phyloP scores from a whole-genome alignment of 176 grass and related monocot genomes.

The Pontederia crassipes region DNA sequence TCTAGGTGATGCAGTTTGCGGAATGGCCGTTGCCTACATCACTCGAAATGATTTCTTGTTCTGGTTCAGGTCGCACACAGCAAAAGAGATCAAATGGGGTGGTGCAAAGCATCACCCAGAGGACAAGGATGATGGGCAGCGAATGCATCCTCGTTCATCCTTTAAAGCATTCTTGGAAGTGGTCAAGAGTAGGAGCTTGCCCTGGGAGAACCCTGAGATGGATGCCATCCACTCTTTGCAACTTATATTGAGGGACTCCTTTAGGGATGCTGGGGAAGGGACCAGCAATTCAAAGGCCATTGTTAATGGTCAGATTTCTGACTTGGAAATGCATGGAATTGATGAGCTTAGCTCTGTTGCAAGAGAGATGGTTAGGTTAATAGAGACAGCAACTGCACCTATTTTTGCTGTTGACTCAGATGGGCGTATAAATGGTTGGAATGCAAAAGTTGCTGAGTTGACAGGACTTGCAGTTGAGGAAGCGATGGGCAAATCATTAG shows the following conservation, averaged over 20 bases:
- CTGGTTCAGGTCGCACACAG: slow-evolving; percentile 96
- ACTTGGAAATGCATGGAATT: slow-evolving; percentile 71
- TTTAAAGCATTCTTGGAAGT: slow-evolving; percentile 98
- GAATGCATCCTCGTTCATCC: slow-evolving; percentile 93
- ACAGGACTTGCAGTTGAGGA: slow-evolving; percentile 84
- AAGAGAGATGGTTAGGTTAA: slow-evolving; percentile 91
- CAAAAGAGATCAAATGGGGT: slow-evolving; percentile 96
- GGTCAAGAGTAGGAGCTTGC: slow-evolving; percentile 82
- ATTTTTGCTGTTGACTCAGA: slow-evolving; percentile 88
- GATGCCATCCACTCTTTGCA: slow-evolving; percentile 96
- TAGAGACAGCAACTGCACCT: slow-evolving; percentile 86
- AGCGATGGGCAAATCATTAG: slow-evolving; percentile 91
- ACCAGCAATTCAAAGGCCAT: slow-evolving; percentile 61
- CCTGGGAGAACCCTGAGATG: slow-evolving; percentile 96
- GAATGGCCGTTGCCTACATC: slow-evolving; percentile 92
- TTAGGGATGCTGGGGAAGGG: slow-evolving; percentile 51
- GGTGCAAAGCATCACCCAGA: slow-evolving; percentile 92
- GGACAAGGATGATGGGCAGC: slow-evolving; percentile 91
- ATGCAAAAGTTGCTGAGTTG: slow-evolving; percentile 79
- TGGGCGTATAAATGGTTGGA: slow-evolving; percentile 98
- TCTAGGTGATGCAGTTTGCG: slow-evolving; percentile 78
- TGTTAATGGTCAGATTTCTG: slow-evolving; percentile 47
- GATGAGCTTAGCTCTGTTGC: slow-evolving; percentile 88
- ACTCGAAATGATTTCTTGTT: slow-evolving; percentile 83
- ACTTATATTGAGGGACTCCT: slow-evolving; percentile 76